Evolutionary conservation across 495 filamentous ascomycete species (phyloP).

Genomic region (Achaetomiella virescens): DNA sequence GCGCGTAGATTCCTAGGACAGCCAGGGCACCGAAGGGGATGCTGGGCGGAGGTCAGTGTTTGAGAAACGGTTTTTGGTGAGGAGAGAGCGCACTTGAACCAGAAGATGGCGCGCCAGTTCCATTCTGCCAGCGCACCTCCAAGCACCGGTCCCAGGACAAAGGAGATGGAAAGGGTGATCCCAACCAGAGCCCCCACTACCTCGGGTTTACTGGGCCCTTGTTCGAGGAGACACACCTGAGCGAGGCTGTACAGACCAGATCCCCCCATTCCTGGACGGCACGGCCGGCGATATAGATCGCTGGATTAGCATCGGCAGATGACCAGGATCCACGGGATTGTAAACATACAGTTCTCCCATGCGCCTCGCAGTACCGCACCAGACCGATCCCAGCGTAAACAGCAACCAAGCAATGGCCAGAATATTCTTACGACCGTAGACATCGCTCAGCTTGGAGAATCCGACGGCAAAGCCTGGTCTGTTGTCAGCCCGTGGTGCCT

Average conservation of each 20-base stretch:
- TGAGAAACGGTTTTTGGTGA: slow-evolving; percentile 1
- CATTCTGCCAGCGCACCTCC: slow-evolving; percentile 62
- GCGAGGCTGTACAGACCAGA: slow-evolving; percentile 53
- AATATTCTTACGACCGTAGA: slow-evolving; percentile 49
- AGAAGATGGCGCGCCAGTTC: slow-evolving; percentile 65
- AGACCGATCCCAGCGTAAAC: slow-evolving; percentile 50
- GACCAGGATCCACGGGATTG: not conserved
- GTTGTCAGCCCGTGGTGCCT: not conserved
- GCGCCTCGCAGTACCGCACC: slow-evolving; percentile 47
- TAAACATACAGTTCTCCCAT: slow-evolving; percentile 50
- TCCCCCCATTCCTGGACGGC: slow-evolving; percentile 58
- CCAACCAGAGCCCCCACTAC: slow-evolving; percentile 41
- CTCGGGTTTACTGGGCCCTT: slow-evolving; percentile 44
- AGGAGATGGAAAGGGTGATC: slow-evolving; percentile 40
- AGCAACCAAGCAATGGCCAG: slow-evolving; percentile 45
- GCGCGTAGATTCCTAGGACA: slow-evolving; percentile 52
- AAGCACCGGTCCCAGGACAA: slow-evolving; percentile 57
- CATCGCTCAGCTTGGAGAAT: slow-evolving; percentile 55
- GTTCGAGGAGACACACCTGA: slow-evolving; percentile 50
- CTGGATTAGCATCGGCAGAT: slow-evolving; percentile 24
- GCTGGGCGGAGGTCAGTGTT: slow-evolving; percentile 15
- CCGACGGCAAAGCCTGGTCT: slow-evolving; percentile 49
- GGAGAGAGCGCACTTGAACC: slow-evolving; percentile 52
- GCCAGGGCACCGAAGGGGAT: slow-evolving; percentile 53
- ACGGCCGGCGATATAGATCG: slow-evolving; percentile 52